Evolutionary conservation across 148 eudicot genomes (phyloP).

Genomic region (Diospyros kaki): DNA sequence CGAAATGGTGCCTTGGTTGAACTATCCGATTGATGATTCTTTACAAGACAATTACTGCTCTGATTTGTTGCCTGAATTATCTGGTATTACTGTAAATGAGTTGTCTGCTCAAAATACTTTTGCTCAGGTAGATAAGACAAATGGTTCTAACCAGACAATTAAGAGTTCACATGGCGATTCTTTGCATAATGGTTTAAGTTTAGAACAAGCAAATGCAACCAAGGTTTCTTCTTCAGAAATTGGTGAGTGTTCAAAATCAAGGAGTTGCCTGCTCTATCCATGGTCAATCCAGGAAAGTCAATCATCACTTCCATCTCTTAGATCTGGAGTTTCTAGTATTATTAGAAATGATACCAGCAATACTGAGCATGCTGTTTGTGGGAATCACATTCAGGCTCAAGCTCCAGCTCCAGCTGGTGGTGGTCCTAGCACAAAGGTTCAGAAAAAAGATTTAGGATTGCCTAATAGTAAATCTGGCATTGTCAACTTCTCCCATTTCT

Average conservation of each 20-base stretch:
- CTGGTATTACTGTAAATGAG: constrained; percentile 54
- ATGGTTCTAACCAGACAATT: constrained; percentile 18
- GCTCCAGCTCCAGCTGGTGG: constrained; percentile 17
- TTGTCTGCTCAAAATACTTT: constrained; percentile 32
- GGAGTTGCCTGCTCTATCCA: constrained; percentile 29
- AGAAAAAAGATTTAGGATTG: constrained; percentile 39
- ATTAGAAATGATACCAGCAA: constrained; percentile 31
- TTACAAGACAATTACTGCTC: constrained; percentile 53
- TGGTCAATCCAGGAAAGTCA: constrained; percentile 35
- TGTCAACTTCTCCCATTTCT: constrained; percentile 71
- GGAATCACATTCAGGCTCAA: constrained; percentile 24
- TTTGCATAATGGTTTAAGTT: constrained; percentile 17
- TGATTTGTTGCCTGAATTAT: constrained; percentile 61
- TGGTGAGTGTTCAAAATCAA: constrained; percentile 25
- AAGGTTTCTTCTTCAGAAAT: constrained; percentile 31
- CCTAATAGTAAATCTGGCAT: constrained; percentile 43
- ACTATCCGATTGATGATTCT: constrained; percentile 45
- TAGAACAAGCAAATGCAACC: constrained; percentile 26
- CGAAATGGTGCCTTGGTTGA: constrained; percentile 78
- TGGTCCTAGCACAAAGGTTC: constrained; percentile 29
- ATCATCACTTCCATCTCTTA: constrained; percentile 23
- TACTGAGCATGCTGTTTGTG: constrained; percentile 22
- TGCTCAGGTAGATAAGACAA: constrained; percentile 37
- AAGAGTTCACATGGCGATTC: constrained; percentile 25
- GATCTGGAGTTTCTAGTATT: constrained; percentile 52